Percentiles rank a stretch among this genome's conserved stretches.
Conservation (phyloP, 2,329 filamentous ascomycete species). For the Cladophialophora bantiana region DNA sequence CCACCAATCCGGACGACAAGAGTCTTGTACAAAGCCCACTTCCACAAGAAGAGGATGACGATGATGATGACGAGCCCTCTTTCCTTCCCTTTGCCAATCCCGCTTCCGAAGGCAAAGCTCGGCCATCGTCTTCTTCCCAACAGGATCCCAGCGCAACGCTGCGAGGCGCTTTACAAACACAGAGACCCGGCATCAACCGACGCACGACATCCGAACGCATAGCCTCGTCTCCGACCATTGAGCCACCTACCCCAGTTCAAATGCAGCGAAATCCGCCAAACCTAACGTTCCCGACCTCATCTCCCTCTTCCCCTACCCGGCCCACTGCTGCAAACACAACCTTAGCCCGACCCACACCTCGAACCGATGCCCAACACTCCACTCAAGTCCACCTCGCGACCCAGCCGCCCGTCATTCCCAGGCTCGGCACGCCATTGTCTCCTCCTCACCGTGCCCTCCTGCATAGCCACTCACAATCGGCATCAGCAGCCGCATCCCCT, state of each 20-base stretch:
- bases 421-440: constrained; percentile 40
- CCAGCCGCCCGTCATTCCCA: constrained; percentile 2
- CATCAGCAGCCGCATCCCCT: constrained; percentile 29
- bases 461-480: constrained; percentile 37
- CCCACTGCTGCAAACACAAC: not conserved
- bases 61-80: constrained; percentile 54
- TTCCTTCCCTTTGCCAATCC: constrained; percentile 51
- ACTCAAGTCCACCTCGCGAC: constrained; percentile 1
- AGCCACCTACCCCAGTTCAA: constrained; percentile 33
- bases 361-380: not conserved
- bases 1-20: constrained; percentile 20
- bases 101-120: constrained; percentile 29
- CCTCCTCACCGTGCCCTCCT: constrained; percentile 59
- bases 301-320: constrained; percentile 26
- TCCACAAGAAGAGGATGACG: constrained; percentile 43
- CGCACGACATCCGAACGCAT: constrained; percentile 43
- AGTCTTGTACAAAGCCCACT: constrained; percentile 44
- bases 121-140: constrained; percentile 37
- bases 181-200: constrained; percentile 39
- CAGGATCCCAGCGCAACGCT: constrained; percentile 53
- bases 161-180: constrained; percentile 44
- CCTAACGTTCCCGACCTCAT: constrained; percentile 36
- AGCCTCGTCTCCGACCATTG: constrained; percentile 32
- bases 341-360: constrained; percentile 9
- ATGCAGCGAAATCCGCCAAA: constrained; percentile 47